phyloP scores from a whole-genome alignment of 2,329 filamentous ascomycete genomes.

The Blastomyces emzantsi region DNA sequence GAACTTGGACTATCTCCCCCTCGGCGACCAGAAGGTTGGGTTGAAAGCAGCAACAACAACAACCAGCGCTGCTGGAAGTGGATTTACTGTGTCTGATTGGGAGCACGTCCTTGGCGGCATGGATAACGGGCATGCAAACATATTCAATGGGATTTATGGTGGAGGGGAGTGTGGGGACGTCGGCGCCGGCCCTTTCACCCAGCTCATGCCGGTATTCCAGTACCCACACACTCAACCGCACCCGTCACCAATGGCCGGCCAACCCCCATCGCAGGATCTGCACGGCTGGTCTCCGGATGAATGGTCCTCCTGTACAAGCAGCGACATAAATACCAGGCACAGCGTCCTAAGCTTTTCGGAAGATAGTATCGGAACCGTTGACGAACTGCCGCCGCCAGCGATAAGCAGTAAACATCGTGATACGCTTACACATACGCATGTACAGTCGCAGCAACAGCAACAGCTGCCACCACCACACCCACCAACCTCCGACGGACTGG shows the following conservation, averaged over 20 bases:
- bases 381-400: not conserved
- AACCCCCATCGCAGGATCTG: conserved; percentile 20
- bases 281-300: conserved; percentile 33
- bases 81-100: conserved; percentile 63
- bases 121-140: conserved; percentile 69
- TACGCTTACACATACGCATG: not conserved
- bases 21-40: conserved; percentile 30
- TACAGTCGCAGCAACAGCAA: not conserved
- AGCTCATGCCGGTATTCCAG: conserved; percentile 12
- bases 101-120: conserved; percentile 71
- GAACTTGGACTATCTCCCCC: conserved; percentile 53
- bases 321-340: conserved; percentile 33
- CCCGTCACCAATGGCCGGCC: conserved; percentile 6
- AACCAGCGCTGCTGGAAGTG: conserved; percentile 25
- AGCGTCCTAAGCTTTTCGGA: conserved; percentile 53
- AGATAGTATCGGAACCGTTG: conserved; percentile 47
- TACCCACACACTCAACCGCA: conserved; percentile 7
- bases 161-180: conserved; percentile 34
- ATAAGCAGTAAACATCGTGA: not conserved
- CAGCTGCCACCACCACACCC: not conserved
- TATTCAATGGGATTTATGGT: conserved; percentile 51
- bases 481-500: not conserved
- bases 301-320: conserved; percentile 33
- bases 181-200: conserved; percentile 12
- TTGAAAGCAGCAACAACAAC: conserved; percentile 25